Evolutionary conservation across 2,329 filamentous ascomycete species (phyloP), one percentile per base, ranked within the genome.

Genomic region (Scytalidium lignicola): DNA sequence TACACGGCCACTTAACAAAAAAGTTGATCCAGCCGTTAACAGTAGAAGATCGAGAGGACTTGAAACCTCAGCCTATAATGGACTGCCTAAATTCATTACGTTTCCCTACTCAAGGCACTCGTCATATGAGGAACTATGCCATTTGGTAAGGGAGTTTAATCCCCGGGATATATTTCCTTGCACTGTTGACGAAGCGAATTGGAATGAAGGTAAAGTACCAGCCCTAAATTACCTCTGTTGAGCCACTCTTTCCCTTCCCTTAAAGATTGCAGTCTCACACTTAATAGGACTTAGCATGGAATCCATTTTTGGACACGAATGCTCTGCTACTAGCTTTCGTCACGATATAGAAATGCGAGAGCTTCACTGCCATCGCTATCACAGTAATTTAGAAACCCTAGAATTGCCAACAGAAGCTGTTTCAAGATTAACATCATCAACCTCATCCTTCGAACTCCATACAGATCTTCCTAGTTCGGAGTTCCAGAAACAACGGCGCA

Each of bases 91-190:
- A 43, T 28, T 52, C 10, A 79, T 84, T 2, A 69, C 64, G 0
- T 96, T 96, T 56, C 88, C 91, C 0, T 96, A 91, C 62, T 92
- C 92, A 0, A 80, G 92, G 1, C 92, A 97, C 65, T 95, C 92
- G 0, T 95, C 89, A 0, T 92, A 93, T 52, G 71, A 74, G 0
- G 92, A 96, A 63, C 76, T 95, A 2, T 86, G 88, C 54, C 69
- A 82, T 47, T 70, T 96, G 1, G 74, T 96, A 1, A 64, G 72
- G 2, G 72, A 74, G 0, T 87, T 96, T 58, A 78, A 71, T 22
- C 90, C 90, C 0, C 80, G 70, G 42, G 90, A 96, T 58, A 73
- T 96, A 2, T 87, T 86, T 72, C 90, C 91, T 0, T 96, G 90
- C 61, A 95, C 90, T 0, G 80, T 86, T 1, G 76, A 89, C 52